A percentile compares a stretch with the other conserved stretches of the same genome.
phyloP scores from a whole-genome alignment of 441 rosid species.

The Arabidopsis lyrata region DNA sequence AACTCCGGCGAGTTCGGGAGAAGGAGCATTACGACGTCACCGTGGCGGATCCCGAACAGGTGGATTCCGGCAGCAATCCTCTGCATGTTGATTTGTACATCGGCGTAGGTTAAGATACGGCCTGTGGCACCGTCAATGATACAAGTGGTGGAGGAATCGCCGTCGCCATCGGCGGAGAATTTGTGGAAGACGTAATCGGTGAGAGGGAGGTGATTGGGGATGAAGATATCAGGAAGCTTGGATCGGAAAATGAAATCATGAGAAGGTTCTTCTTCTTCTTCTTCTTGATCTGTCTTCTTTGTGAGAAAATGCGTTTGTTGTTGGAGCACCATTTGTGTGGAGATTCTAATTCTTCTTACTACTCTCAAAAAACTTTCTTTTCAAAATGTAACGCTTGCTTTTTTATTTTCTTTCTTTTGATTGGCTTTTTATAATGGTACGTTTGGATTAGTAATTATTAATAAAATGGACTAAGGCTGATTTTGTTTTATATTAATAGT shows the following conservation, averaged over 20 bases:
- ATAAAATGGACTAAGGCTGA: not conserved
- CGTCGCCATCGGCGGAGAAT: constrained; percentile 37
- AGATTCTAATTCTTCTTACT: constrained; percentile 30
- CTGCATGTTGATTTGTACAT: constrained; percentile 44
- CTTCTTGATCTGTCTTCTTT: constrained; percentile 32
- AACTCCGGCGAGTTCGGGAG: constrained; percentile 57
- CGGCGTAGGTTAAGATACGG: constrained; percentile 44
- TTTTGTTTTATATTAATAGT: not conserved
- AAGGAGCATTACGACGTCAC: constrained; percentile 53
- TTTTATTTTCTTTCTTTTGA: not conserved
- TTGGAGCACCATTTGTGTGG: constrained; percentile 48
- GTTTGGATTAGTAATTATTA: not conserved
- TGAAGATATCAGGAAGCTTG: constrained; percentile 61
- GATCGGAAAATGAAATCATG: constrained; percentile 56
- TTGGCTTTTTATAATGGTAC: constrained; percentile 27
- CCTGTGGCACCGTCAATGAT: constrained; percentile 57
- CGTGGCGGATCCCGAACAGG: constrained; percentile 48
- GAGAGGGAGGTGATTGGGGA: constrained; percentile 58
- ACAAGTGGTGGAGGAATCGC: constrained; percentile 29
- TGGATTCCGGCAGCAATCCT: constrained; percentile 50
- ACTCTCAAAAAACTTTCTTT: not conserved
- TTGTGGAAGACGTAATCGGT: constrained; percentile 52
- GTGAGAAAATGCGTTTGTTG: constrained; percentile 37
- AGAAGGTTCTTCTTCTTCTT: constrained; percentile 41
- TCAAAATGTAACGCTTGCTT: constrained; percentile 15